A percentile compares a stretch with the other conserved stretches of the same genome.
Conservation (phyloP, 257 asterid genomes). For the Striga asiatica region DNA sequence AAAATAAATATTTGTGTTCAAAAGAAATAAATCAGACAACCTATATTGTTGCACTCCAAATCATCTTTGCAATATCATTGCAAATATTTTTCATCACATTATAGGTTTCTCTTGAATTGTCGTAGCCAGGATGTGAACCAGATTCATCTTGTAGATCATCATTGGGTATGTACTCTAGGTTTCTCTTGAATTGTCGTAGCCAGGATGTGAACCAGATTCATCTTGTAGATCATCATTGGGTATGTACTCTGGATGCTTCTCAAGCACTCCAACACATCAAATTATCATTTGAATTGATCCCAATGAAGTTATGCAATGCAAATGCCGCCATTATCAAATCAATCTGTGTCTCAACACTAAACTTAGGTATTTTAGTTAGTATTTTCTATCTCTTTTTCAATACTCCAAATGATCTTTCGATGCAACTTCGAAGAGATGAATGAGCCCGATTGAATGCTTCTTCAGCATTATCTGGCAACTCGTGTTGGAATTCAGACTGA, state of each 20-base stretch:
- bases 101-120: not conserved
- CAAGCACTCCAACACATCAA: not conserved
- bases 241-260: not conserved
- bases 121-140: not conserved
- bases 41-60: not conserved
- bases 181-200: too few relatives aligned
- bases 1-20: too few relatives aligned
- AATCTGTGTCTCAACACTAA: not conserved
- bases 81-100: not conserved
- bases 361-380: not conserved
- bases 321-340: not conserved
- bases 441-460: not conserved
- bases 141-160: not conserved
- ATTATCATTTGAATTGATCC: not conserved
- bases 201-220: too few relatives aligned
- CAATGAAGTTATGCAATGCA: not conserved
- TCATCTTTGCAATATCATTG: not conserved
- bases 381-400: not conserved
- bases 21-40: too few relatives aligned
- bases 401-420: not conserved
- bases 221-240: too few relatives aligned
- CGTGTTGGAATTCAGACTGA: not conserved
- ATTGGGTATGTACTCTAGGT: too few relatives aligned
- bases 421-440: not conserved
- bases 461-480: not conserved